Base-by-base conservation (phyloP, 106 monocot genomes). In the Xerophyta viscosa region DNA sequence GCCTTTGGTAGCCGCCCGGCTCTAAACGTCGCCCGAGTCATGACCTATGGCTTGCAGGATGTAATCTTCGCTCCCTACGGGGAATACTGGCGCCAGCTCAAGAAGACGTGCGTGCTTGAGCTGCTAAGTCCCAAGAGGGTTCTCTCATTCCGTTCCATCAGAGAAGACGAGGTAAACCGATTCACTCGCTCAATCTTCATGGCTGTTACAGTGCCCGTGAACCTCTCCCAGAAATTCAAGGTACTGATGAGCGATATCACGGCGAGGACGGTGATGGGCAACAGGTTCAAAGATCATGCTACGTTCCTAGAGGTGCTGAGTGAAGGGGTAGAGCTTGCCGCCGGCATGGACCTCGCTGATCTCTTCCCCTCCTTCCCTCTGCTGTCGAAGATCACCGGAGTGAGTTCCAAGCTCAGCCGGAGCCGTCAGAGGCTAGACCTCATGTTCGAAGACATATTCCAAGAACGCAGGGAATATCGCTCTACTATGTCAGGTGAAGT, bases 11-110 rank as follows among this genome's bases (percentile, higher is more conserved):
- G 29, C 24, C 11, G 76, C 0, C 67, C 71, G 2, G 8, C 13
- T 10, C 30, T 24, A 1, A 12, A n/a, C 2, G 27, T 46, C 3
- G 18, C 19, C 0, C 29, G 54, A 24, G 37, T 64, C 27, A 3
- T 64, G 24, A 8, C 45, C 15, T 67, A 71, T 37, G 44, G 54
- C 4, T 41, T 50, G 15, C 52, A 44, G 20, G 57, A 48, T 30
- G 0, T 81, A 18, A 31, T 30, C 8, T 71, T 63, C 11, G 19
- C 63, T n/a, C 75, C 71, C 27, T 76, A 76, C 9, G 75, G 75
- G 44, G 54, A 52, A 4, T 46, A 63, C 27, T 76, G 81, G 81
- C 24, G 63, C 10, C 66, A 76, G 48, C 37, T 67, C 17, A 65
- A 66, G 2, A 71, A 70, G 36, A 48, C 75, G 17, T 62, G 62